Evolutionary conservation across 495 filamentous ascomycete species (phyloP).

Genomic region (Neurospora terricola): DNA sequence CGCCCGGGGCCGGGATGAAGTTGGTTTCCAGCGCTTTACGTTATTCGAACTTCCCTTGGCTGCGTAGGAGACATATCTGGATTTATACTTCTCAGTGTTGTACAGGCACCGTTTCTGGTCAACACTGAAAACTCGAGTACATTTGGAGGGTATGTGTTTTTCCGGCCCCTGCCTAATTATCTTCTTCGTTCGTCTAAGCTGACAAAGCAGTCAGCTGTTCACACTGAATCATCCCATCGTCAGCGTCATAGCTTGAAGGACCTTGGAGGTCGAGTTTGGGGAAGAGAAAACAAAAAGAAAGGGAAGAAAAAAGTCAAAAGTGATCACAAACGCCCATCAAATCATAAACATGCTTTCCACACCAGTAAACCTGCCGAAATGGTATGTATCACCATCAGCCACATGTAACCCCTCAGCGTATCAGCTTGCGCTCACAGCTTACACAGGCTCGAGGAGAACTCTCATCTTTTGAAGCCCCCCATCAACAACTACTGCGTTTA

Average conservation of each 20-base stretch:
- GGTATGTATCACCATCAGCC: constrained; percentile 38
- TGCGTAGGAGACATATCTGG: background rate
- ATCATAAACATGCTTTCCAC: constrained; percentile 29
- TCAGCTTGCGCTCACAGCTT: background rate
- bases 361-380: constrained; percentile 77
- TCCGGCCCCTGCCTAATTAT: background rate
- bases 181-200: background rate
- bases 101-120: background rate
- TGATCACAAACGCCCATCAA: constrained; percentile 3
- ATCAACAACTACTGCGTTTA: constrained; percentile 98
- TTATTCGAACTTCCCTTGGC: background rate
- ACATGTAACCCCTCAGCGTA: background rate
- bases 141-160: background rate
- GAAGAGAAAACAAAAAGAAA: background rate
- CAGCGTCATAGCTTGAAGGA: background rate
- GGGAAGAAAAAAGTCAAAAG: background rate
- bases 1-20: background rate
- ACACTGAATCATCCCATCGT: background rate
- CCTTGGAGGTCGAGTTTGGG: background rate
- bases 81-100: background rate
- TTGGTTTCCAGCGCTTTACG: background rate
- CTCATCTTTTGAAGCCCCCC: constrained; percentile 85
- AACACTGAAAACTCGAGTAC: background rate
- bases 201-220: background rate
- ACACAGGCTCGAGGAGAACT: constrained; percentile 80